phyloP scores from a whole-genome alignment of 768 basidiomycete genomes.

The Hypsizygus marmoreus region DNA sequence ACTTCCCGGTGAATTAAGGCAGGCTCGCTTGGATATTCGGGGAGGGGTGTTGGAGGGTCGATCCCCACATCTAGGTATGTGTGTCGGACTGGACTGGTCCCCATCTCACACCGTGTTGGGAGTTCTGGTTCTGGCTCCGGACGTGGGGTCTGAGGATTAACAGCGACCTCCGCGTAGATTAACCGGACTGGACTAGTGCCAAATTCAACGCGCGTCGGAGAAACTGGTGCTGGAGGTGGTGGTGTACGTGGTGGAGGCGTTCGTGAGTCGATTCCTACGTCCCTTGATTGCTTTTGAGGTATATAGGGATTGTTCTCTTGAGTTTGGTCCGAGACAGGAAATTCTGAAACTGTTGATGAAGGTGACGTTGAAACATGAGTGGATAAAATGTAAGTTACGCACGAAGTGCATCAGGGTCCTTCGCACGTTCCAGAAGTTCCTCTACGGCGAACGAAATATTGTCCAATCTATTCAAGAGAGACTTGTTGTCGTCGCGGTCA shows the following conservation, averaged over 20 bases:
- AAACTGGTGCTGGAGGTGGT: neutral
- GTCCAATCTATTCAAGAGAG: constrained; percentile 18
- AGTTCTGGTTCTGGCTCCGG: neutral
- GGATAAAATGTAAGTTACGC: neutral
- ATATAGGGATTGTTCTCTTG: no score
- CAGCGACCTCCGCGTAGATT: constrained; percentile 1
- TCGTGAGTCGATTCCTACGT: neutral
- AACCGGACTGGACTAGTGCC: neutral
- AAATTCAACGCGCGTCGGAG: neutral
- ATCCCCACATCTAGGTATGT: constrained; percentile 1
- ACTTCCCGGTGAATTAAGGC: neutral
- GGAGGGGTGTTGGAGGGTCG: constrained; percentile 1
- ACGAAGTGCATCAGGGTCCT: constrained; percentile 22
- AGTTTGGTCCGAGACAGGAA: no score
- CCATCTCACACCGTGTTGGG: neutral
- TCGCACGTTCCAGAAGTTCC: constrained; percentile 21
- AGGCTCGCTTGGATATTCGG: neutral
- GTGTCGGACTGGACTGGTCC: constrained; percentile 2
- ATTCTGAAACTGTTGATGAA: neutral
- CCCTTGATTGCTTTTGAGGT: neutral
- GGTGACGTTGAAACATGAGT: neutral
- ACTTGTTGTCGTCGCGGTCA: constrained; percentile 15
- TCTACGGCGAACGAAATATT: constrained; percentile 21
- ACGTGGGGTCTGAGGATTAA: neutral
- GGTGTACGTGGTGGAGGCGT: neutral